These are phyloP conservation scores for Pythium insidiosum DNA, from an alignment of 352 stramenopile genomes.

Conservation along the genomic window DNA sequence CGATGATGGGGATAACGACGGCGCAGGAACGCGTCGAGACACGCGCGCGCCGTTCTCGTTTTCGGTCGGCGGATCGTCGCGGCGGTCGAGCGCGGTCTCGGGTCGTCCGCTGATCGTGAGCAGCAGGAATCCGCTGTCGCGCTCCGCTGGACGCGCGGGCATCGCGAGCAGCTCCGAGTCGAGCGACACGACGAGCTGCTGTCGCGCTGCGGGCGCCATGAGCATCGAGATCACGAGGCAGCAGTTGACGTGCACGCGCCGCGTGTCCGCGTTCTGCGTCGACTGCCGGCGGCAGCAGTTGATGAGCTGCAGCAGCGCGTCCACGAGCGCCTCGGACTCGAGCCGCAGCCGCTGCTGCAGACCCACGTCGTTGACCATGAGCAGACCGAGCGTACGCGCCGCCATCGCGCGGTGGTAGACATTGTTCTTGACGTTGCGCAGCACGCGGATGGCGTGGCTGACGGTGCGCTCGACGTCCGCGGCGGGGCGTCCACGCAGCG, in stretches of 20 bases:
- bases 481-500: neutral
- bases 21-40: no score
- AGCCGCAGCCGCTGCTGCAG: constrained; percentile 35
- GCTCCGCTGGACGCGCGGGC: constrained; percentile 27
- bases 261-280: constrained; percentile 40
- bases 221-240: constrained; percentile 81
- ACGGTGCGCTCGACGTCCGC: constrained; percentile 10
- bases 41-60: no score
- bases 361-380: constrained; percentile 34
- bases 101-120: constrained; percentile 40
- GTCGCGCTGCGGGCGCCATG: constrained; percentile 26
- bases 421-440: constrained; percentile 61
- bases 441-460: constrained; percentile 24
- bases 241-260: constrained; percentile 74
- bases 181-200: constrained; percentile 49
- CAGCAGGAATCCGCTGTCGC: constrained; percentile 33
- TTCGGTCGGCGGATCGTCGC: neutral
- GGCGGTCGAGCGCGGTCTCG: constrained; percentile 9
- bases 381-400: constrained; percentile 49
- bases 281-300: constrained; percentile 41
- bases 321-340: constrained; percentile 59
- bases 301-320: constrained; percentile 67
- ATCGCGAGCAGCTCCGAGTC: constrained; percentile 66
- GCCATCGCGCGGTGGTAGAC: constrained; percentile 60
- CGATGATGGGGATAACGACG: neutral